Evolutionary conservation across 2,329 filamentous ascomycete genomes (phyloP), one percentile per base, ranked within the genome.

Genomic region (Stagonosporopsis rhizophila): DNA sequence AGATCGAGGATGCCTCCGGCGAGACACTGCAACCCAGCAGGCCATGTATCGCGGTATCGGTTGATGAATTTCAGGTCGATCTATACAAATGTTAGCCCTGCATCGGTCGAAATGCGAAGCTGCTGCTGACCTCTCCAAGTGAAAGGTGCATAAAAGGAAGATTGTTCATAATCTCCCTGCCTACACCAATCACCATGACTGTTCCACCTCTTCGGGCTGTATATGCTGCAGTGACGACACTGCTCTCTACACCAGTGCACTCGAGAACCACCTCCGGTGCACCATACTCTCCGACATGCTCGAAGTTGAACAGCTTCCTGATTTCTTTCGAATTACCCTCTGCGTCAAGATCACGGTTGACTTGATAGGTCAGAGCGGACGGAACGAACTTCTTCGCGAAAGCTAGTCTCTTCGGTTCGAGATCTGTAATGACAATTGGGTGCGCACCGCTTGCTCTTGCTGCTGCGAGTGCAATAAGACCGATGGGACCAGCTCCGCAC

Each of bases 41-140:
- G 87, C 87, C 88, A 90, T 0, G 87, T 89, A 66, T 90, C 86
- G 37, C 82, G 80, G 69, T 90, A 90, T 7, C 88, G 80, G 71
- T 90, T 89, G 69, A 89, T 90, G 75, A 90, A 90, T 34, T 83
- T 84, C 23, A 90, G 77, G 62, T 89, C 81, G 60, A 90, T 88
- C 83, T 86, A 28, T 8, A 14, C 6, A 12, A 1, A 6, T 20
- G 15, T 56, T 34, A 44, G 12, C 61, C 12, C 9, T 60, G 47
- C 7, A 22, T 5, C 3, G 1, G 17, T 25, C 15, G 19, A 14
- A 2, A 27, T 12, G 35, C 2, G 35, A 11, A 44, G 44, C 41
- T 23, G 12, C 46, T 30, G n/a, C 65, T 12, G 65, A 83, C 82
- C 78, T 88, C 86, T 4, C 84, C 83, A 34, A 88, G 70, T 3